Evolutionary conservation across 345 rosid species (phyloP).

Genomic region (Eucalyptus shirleyi): DNA sequence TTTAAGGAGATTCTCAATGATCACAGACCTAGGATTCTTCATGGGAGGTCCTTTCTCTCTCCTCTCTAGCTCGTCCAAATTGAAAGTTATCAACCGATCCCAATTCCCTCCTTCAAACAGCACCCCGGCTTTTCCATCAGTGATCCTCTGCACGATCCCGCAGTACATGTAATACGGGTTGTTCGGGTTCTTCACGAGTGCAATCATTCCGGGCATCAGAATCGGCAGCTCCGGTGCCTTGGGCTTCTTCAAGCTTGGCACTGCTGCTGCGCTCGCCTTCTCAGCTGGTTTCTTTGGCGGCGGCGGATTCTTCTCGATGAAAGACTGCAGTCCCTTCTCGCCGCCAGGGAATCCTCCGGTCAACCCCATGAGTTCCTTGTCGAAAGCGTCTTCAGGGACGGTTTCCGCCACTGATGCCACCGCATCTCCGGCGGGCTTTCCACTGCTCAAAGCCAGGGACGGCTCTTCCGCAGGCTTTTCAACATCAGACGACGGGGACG

Average conservation of each 20-base stretch:
- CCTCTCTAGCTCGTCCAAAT: slow-evolving; percentile 73
- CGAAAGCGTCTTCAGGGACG: slow-evolving; percentile 57
- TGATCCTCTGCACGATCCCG: slow-evolving; percentile 86
- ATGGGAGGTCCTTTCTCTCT: slow-evolving; percentile 82
- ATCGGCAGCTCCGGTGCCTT: slow-evolving; percentile 67
- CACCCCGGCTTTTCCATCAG: slow-evolving; percentile 88
- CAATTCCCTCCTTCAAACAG: slow-evolving; percentile 84
- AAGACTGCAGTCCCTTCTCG: slow-evolving; percentile 54
- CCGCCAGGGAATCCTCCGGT: slow-evolving; percentile 93
- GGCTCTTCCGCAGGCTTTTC: not conserved
- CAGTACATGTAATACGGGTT: slow-evolving; percentile 79
- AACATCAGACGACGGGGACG: not conserved
- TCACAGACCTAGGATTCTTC: slow-evolving; percentile 65
- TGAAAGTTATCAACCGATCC: slow-evolving; percentile 70
- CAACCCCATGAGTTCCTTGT: slow-evolving; percentile 79
- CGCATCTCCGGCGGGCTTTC: not conserved
- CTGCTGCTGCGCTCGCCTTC: not conserved
- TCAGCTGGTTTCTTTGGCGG: slow-evolving; percentile 18
- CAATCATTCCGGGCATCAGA: slow-evolving; percentile 89
- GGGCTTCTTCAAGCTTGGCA: slow-evolving; percentile 32
- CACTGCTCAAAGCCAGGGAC: not conserved
- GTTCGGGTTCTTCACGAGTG: slow-evolving; percentile 65
- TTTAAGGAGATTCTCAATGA: slow-evolving; percentile 44
- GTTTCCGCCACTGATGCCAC: not conserved
- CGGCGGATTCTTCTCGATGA: slow-evolving; percentile 70